Base-by-base conservation (phyloP, 2,329 filamentous ascomycete genomes). In the Colletotrichum truncatum region DNA sequence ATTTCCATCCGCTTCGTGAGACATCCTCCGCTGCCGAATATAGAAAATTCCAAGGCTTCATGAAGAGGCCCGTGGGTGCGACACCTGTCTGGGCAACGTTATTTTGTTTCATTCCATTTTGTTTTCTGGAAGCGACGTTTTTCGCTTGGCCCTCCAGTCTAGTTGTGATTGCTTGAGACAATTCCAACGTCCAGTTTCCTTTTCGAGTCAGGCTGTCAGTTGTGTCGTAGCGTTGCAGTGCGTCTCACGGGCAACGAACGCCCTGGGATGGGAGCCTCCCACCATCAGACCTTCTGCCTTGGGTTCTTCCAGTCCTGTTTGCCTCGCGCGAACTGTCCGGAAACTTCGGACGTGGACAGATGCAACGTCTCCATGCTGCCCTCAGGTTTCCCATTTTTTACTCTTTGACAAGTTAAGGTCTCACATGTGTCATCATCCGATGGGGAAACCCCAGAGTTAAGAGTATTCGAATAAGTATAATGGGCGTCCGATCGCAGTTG, bases 101-200 rank as follows among this genome's bases (percentile, higher is more conserved):
- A 26, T 53, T 54, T 52, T 52, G 64, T 57, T 59, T 64, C 60
- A 48, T 66, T 64, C 64, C 39, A 58, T 43, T 52, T 53, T 30
- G 28, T 38, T 26, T 64, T 66, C 64, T 66, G 53, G 64, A 66
- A 66, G 46, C 32, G 59, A 39, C 49, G 49, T 23, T 56, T 28
- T 30, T 25, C 23, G 23, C 58, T 21, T 48, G 56, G 38, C 34
- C 48, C 23, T 52, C 16, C 18, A 21, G n/a, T 18, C 34, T 26
- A 32, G 45, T 23, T 57, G 30, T 14, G 28, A 52, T 28, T 16
- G 43, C 18, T 64, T 49, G 59, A 66, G 59, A 59, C 64, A 66
- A 45, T 32, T 55, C 25, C 45, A 66, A 48, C 46, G 45, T 58
- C 25, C 28, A 23, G 4, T 43, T 48, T 65, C 43, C 43, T 34